phyloP scores from a whole-genome alignment of 306 rosid genomes.

The Corylus americana region DNA sequence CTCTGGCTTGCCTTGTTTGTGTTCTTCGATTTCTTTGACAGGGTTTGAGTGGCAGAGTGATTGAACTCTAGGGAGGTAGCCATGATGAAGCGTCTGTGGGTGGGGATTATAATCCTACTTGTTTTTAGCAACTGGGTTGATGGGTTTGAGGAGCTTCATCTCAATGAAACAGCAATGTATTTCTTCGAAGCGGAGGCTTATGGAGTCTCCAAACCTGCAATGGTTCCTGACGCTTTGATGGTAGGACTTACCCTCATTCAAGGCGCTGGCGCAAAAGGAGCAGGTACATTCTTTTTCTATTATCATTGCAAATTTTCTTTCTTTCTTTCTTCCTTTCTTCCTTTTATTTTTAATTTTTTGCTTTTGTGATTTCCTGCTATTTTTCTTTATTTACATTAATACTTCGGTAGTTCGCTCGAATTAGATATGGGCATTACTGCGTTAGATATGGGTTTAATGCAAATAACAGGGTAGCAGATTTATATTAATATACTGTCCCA shows the following conservation, averaged over 20 bases:
- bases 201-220: constrained; percentile 39
- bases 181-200: constrained; percentile 53
- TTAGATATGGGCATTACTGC: not conserved
- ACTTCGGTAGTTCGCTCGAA: constrained; percentile 1
- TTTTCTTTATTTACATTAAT: not conserved
- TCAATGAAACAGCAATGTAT: constrained; percentile 67
- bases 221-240: constrained; percentile 31
- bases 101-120: constrained; percentile 41
- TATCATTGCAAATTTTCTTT: not conserved
- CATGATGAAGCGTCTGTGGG: constrained; percentile 48
- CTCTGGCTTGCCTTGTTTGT: not conserved
- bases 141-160: constrained; percentile 41
- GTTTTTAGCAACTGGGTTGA: constrained; percentile 47
- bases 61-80: constrained; percentile 19
- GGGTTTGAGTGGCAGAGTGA: constrained; percentile 15
- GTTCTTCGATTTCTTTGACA: constrained; percentile 2
- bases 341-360: no score
- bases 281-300: constrained; percentile 51
- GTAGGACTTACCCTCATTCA: constrained; percentile 86
- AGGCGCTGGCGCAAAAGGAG: constrained; percentile 73
- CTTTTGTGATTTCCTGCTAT: not conserved
- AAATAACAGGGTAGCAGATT: not conserved
- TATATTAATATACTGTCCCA: not conserved
- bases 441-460: not conserved
- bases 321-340: not conserved